phyloP scores from a whole-genome alignment of 352 stramenopile genomes.

The Hyaloperonospora arabidopsidis region DNA sequence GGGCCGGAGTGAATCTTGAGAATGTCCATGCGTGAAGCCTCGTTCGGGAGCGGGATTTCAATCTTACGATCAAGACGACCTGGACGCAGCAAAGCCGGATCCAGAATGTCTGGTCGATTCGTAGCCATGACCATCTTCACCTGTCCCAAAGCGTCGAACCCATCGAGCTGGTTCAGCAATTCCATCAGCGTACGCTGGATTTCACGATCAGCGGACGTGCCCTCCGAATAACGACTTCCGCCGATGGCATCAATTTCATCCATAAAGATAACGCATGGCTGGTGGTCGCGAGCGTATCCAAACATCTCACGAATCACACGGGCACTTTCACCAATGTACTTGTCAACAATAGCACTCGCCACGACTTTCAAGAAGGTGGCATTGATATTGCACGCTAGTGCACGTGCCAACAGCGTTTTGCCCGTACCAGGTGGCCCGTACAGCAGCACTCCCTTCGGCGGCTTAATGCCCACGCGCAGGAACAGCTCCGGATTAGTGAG shows the following conservation, averaged over 20 bases:
- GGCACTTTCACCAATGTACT: constrained; percentile 99
- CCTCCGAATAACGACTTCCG: constrained; percentile 95
- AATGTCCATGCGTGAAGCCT: constrained; percentile 97
- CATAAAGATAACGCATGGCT: constrained; percentile 99
- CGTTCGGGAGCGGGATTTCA: constrained; percentile 99
- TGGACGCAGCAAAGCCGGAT: constrained; percentile 96
- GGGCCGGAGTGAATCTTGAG: constrained; percentile 98
- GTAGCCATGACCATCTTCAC: constrained; percentile 99
- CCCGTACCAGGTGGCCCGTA: constrained; percentile 98
- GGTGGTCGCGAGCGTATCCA: constrained; percentile 92
- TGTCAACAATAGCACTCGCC: constrained; percentile 98
- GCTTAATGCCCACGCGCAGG: constrained; percentile 96
- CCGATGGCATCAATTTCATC: constrained; percentile 99
- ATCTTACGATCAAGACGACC: constrained; percentile 99
- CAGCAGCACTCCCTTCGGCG: constrained; percentile 95
- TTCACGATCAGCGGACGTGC: constrained; percentile 93
- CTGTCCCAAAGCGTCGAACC: constrained; percentile 97
- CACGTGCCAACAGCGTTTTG: constrained; percentile 97
- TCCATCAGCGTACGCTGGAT: constrained; percentile 99
- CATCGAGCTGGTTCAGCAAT: constrained; percentile 99
- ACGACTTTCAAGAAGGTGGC: constrained; percentile 99
- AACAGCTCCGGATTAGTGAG: constrained; percentile 99
- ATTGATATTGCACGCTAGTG: constrained; percentile 98
- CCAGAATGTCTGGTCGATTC: constrained; percentile 98
- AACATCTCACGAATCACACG: constrained; percentile 99